Base-by-base conservation (phyloP, 495 filamentous ascomycete genomes). In the Chaetomium cochliodes region DNA sequence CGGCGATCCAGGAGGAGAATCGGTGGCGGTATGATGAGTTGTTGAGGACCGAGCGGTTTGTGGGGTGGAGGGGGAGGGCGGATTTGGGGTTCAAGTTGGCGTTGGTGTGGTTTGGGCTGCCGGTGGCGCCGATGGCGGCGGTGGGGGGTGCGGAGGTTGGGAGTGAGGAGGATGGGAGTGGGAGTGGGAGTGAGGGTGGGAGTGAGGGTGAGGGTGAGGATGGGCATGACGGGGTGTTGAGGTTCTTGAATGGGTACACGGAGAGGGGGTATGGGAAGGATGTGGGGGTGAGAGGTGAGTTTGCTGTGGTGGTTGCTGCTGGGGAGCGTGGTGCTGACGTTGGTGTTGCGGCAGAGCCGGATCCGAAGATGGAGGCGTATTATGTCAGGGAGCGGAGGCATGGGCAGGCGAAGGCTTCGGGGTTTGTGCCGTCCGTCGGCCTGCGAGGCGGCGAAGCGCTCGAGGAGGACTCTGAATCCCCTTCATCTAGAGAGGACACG, bases 51-150 rank as follows among this genome's bases (percentile, higher is more conserved):
- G 26, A n/a, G 18, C 44, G 64, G 3, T 69, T 63, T 41, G 26
- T n/a, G 51, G 15, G 28, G 26, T 30, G 28, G 26, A 39, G 25
- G 12, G 3, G 23, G 18, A 58, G 13, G 1, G 66, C 59, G 4
- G 58, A 68, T 60, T 52, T 74, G 13, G 64, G 65, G 25, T 69
- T 74, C 56, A 73, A 75, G 63, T 41, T 75, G 16, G 65, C 72
- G 3, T 39, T 73, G 33, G 60, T 65, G 33, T 68, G 65, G 54
- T 75, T 72, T 50, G 73, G 73, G 20, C 28, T 75, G n/a, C 70
- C 73, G 1, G 64, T 73, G 11, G 66, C 58, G 61, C 73, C 73
- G 4, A 62, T 75, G 60, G 49, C 49, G 9, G 54, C 13, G 50
- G 28, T 23, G 25, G 39, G 44, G 57, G n/a, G 8, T 22, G 23